These are phyloP conservation scores for Chrysophaeum taylorii DNA, from an alignment of 352 stramenopile genomes.

Conservation along the genomic window DNA sequence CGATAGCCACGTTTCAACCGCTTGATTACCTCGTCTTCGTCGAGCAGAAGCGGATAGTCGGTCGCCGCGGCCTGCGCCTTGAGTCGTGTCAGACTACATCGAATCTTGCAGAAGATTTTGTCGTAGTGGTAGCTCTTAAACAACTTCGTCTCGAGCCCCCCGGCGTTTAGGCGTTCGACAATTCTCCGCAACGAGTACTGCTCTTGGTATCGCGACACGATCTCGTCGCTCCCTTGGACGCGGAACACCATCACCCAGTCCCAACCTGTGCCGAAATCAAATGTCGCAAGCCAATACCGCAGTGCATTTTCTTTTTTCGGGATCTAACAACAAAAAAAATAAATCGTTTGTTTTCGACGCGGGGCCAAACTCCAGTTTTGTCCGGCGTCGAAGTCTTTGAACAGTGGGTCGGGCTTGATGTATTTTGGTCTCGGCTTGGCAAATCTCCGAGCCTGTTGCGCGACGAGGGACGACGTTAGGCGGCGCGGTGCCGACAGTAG, in stretches of 20 bases:
- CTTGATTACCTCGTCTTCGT: neutral
- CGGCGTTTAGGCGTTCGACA: constrained; percentile 22
- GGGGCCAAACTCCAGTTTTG: constrained; percentile 15
- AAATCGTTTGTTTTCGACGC: too few species aligned
- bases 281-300: too few species aligned
- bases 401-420: constrained; percentile 10
- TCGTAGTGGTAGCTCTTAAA: constrained; percentile 26
- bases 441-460: too few species aligned
- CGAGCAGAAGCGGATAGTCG: neutral
- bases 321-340: too few species aligned
- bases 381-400: neutral
- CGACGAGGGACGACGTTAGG: too few species aligned
- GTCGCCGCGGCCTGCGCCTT: constrained; percentile 22
- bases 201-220: constrained; percentile 22
- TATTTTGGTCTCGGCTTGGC: constrained; percentile 7
- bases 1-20: neutral
- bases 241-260: constrained; percentile 36
- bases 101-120: constrained; percentile 35
- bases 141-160: constrained; percentile 29
- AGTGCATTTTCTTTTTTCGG: too few species aligned
- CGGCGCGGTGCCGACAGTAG: too few species aligned
- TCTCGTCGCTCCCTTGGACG: constrained; percentile 17
- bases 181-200: constrained; percentile 28
- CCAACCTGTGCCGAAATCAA: too few species aligned
- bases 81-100: constrained; percentile 25